Base-by-base conservation (phyloP, 352 stramenopile genomes). In the Phytopythium montanum region DNA sequence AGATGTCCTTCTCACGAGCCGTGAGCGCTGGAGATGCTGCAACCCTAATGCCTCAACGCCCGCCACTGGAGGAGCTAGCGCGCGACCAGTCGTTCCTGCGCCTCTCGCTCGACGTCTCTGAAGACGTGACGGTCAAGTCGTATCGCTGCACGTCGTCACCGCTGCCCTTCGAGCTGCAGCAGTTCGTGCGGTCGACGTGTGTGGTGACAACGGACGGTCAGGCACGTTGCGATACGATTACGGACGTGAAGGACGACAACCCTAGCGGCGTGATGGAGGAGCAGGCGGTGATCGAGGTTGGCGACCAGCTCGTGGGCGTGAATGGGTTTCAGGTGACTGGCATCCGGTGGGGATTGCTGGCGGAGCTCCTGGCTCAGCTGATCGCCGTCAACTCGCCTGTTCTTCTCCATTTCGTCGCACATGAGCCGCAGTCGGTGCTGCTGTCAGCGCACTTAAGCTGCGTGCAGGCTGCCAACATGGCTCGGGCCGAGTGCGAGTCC, bases 261-360 rank as follows among this genome's bases (percentile, higher is more conserved):
- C 39, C 44, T n/a, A 31, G 46, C 21, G 34, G 9, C 26, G 61
- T n/a, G 21, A 3, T 7, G 8, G 21, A n/a, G 5, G 21, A 2
- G n/a, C n/a, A n/a, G 10, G 44, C 21, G 19, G 23, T 10, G 44
- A 26, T 86, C 33, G 28, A 39, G 23, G 41, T 90, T 52, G 79
- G 81, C 21, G 81, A 93, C 45, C 44, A 58, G 31, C 65, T 93
- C 46, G 76, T 91, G 36, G 81, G 84, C 9, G 54, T 89, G n/a
- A 93, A 93, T 41, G 78, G 81, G 0, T 68, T 59, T 28, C 65
- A 73, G 21, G 70, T 83, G 19, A 48, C 61, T 28, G 75, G 77
- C 19, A 56, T 87, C 28, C 77, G 53, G 29, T 87, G 77, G 77
- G 19, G 45, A 21, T 76, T 76, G 0, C 54, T 87, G 14, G 73